Conservation (phyloP, 2,329 filamentous ascomycete species). For the Arthrobotrys pseudoclavata region DNA sequence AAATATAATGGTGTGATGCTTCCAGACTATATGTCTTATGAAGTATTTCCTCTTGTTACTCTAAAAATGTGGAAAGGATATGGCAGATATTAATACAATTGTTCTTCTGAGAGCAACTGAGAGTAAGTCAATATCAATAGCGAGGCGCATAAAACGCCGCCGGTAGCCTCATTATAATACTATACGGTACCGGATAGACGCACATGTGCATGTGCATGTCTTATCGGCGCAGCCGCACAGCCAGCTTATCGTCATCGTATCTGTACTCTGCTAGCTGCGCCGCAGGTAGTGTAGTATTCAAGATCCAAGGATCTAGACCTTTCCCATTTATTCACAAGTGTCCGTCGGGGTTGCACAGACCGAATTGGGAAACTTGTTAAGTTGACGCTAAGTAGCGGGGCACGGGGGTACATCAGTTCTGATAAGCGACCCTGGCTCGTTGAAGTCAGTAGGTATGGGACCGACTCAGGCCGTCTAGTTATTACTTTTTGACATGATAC, state of each 20-base stretch:
- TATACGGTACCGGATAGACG: neutral
- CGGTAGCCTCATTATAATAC: neutral
- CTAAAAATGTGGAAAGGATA: neutral
- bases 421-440: neutral
- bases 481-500: too few species aligned
- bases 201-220: neutral
- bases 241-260: neutral
- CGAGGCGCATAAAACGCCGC: neutral
- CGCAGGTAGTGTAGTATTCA: neutral
- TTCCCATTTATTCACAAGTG: neutral
- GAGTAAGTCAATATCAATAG: neutral
- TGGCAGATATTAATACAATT: neutral
- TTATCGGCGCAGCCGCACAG: conserved; percentile 5
- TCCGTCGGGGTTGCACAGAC: neutral
- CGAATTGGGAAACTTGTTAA: neutral
- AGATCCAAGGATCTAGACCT: neutral
- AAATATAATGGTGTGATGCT: neutral
- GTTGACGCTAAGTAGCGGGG: neutral
- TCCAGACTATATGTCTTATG: neutral
- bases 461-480: neutral
- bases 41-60: too few species aligned
- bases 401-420: neutral
- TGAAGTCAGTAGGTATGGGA: too few species aligned
- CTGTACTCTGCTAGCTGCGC: neutral
- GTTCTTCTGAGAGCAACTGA: neutral